Percentiles rank a stretch among this genome's conserved stretches.
Conservation (phyloP, 2,329 filamentous ascomycete genomes). For the Fusarium ramigenum region DNA sequence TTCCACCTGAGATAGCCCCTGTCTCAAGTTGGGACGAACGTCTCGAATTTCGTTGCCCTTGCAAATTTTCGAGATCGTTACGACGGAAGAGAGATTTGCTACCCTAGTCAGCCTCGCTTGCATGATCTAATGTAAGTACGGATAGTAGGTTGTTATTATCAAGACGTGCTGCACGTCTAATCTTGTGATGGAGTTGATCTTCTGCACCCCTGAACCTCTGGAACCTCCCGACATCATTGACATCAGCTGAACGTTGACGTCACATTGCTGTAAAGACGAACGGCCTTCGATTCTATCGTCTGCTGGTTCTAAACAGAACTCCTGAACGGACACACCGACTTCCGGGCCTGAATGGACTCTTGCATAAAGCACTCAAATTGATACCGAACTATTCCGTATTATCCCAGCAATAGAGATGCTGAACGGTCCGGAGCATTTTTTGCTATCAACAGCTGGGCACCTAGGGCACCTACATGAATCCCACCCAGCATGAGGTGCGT, state of each 20-base stretch:
- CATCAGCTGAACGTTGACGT: constrained; percentile 20
- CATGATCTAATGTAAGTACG: not conserved
- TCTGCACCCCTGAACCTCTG: not conserved
- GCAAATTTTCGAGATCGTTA: constrained; percentile 6
- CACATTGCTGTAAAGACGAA: constrained; percentile 1
- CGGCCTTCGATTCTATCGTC: not conserved
- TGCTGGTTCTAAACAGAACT: not conserved
- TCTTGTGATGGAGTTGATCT: not conserved
- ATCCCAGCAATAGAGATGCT: not conserved
- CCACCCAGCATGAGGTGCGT: too few species aligned
- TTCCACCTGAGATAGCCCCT: constrained; percentile 29
- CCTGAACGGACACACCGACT: constrained; percentile 1
- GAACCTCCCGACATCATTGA: not conserved
- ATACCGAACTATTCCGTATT: not conserved
- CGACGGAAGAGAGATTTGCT: not conserved
- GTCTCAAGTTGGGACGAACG: constrained; percentile 33
- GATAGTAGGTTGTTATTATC: not conserved
- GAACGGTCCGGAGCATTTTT: not conserved
- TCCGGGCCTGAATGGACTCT: constrained; percentile 1
- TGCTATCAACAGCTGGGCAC: not conserved
- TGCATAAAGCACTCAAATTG: constrained; percentile 7
- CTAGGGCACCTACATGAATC: not conserved
- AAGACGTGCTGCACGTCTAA: not conserved
- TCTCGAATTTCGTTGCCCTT: constrained; percentile 25
- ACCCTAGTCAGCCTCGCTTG: not conserved